Conservation (phyloP, 192 early-diverging fungal genomes). For the Phlyctochytrium bullatum region DNA sequence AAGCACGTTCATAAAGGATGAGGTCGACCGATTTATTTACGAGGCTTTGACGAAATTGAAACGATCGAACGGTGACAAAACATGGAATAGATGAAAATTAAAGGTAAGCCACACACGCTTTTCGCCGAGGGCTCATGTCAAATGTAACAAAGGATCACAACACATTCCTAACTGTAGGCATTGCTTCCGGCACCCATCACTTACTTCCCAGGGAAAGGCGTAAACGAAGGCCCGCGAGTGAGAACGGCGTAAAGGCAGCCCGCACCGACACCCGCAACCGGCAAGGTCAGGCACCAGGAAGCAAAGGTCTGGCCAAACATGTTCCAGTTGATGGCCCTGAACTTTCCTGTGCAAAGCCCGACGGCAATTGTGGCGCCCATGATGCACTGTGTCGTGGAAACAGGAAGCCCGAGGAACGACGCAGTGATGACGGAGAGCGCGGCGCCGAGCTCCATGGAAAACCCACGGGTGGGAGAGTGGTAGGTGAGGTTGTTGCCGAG, state of each 20-base stretch:
- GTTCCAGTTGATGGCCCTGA: slow-evolving; percentile 74
- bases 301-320: slow-evolving; percentile 61
- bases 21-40: too few species aligned
- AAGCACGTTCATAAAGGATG: too few species aligned
- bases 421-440: slow-evolving; percentile 77
- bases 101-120: too few species aligned
- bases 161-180: too few species aligned
- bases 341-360: slow-evolving; percentile 67
- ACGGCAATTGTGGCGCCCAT: slow-evolving; percentile 72
- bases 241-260: slow-evolving; percentile 70
- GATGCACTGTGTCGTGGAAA: slow-evolving; percentile 83
- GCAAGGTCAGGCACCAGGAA: slow-evolving; percentile 77
- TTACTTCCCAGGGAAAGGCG: neutral
- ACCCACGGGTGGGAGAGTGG: slow-evolving; percentile 78
- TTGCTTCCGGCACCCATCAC: too few species aligned
- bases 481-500: slow-evolving; percentile 87
- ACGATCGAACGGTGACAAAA: too few species aligned
- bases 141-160: too few species aligned
- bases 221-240: slow-evolving; percentile 13
- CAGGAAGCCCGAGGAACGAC: slow-evolving; percentile 73
- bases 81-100: too few species aligned
- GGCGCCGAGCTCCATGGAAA: slow-evolving; percentile 74
- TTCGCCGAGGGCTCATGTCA: too few species aligned
- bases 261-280: slow-evolving; percentile 60
- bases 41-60: too few species aligned